Evolutionary conservation across 176 grass and related monocot species (phyloP), one percentile per base, ranked within the genome.

Genomic region (Rhynchospora pubera): DNA sequence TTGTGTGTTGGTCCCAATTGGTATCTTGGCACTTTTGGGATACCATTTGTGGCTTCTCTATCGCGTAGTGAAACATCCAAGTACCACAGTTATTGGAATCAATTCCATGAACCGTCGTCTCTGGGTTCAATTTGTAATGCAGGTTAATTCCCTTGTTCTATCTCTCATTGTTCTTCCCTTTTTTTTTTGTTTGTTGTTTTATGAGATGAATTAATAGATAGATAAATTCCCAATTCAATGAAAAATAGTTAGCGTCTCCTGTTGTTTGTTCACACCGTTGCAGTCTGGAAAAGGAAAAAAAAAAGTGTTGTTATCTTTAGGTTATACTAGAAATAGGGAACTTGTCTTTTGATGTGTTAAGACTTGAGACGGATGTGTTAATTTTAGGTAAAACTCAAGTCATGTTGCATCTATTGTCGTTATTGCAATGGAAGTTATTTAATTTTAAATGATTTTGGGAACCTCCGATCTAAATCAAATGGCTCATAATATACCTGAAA

Each of bases 21-120:
- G 86, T 15, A 24, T 97, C 18, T 83, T 93, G 14, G 83, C 89
- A 61, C 90, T 86, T 13, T 24, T 81, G 83, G 22, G 84, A 0
- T 97, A 97, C 90, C 88, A 97, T 85, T 2, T 91, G 16, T 97
- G 95, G 92, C 85, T 97, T 2, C 90, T 85, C 82, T 80, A 34
- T 55, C 77, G 60, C 50, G 87, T 97, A 32, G 71, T 84, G 22
- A 86, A 53, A 70, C 45, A 59, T 57, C 95, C 95, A 7, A 87
- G 83, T 6, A 60, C 65, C 23, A 92, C 90, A 55, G 89, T 91
- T 47, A 66, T 97, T 79, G 92, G 95, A 43, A 93, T 97, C 83
- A 89, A 86, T 83, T 50, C 90, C 46, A 69, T 89, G 52, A 78
- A 86, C 1, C 90, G 95, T 56, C 90, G 95, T 34, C 73, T 92